Conservation (phyloP, 352 stramenopile species). For the Pythium myriotylum region DNA sequence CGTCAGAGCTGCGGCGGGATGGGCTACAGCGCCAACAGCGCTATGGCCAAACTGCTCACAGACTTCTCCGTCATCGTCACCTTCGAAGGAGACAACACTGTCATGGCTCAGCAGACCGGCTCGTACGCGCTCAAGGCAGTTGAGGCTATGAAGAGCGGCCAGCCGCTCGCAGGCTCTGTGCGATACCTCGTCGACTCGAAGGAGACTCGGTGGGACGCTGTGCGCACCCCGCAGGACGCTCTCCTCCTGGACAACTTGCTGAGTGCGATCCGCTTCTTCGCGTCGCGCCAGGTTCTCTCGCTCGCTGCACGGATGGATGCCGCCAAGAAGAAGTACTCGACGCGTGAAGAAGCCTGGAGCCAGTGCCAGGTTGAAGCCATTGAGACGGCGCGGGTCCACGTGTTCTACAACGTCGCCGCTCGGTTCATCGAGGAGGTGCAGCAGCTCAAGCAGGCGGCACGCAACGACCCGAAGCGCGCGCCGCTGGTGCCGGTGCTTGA, state of each 20-base stretch:
- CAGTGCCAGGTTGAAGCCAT: constrained; percentile 80
- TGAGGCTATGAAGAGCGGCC: constrained; percentile 49
- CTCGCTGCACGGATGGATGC: constrained; percentile 43
- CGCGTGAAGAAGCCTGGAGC: constrained; percentile 47
- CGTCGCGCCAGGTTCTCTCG: constrained; percentile 46
- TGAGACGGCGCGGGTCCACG: constrained; percentile 67
- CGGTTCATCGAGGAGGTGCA: constrained; percentile 61
- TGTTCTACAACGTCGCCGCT: constrained; percentile 73
- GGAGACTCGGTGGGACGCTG: constrained; percentile 39
- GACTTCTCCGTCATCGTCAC: constrained; percentile 97
- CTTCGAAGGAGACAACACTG: constrained; percentile 97
- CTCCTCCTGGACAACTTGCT: constrained; percentile 35
- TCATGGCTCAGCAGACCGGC: constrained; percentile 94
- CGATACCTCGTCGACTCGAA: constrained; percentile 47
- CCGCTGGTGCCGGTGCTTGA: constrained; percentile 55
- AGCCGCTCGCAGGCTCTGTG: constrained; percentile 60
- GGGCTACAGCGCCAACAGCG: constrained; percentile 92
- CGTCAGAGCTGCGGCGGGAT: constrained; percentile 95
- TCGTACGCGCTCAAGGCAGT: constrained; percentile 68
- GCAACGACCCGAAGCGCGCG: constrained; percentile 8
- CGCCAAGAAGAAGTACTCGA: background rate
- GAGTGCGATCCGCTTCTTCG: constrained; percentile 58
- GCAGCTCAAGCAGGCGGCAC: constrained; percentile 35
- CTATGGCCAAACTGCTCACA: constrained; percentile 88
- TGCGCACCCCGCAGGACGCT: constrained; percentile 33